Evolutionary conservation across 768 basidiomycete species (phyloP), one percentile per base, ranked within the genome.

Genomic region (Serendipita sp.): DNA sequence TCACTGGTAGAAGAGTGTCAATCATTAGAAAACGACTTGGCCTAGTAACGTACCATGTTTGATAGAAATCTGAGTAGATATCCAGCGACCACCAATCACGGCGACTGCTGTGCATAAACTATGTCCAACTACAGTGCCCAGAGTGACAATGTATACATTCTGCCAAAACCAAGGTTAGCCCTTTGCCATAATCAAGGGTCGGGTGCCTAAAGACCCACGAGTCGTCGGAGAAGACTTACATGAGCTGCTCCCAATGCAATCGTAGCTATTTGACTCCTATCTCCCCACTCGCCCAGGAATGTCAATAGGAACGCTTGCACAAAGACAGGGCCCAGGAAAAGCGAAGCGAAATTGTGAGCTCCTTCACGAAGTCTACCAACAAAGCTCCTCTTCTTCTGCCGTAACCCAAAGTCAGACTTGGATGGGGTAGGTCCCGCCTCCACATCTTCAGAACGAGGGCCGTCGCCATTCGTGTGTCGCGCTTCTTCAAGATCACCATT

Each of bases 241-340:
- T 99, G 92, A 23, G 94, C 90, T 27, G 94, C 94, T 1, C 89
- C 95, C 62, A 98, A 77, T 3, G 91, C 94, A 67, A 98, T 95
- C 1, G 96, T 98, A 1, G 96, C 88, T 69, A 98, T 91, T 76
- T 99, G 95, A 70, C 91, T 95, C 63, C 95, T 76, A 75, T 98
- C 96, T 0, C 96, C 95, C 96, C 96, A 98, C 75, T 99, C 96
- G 8, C 94, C 96, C n/a, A 99, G 78, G 75, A 97, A 97, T 0
- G 95, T 98, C 66, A 99, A 78, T 36, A 95, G 76, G 70, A 99
- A 97, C 0, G 91, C 84, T 73, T 99, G 93, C 2, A 93, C 92
- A 70, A 97, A 95, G 1, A 96, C 91, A 0, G 95, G 95, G 0
- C 90, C 92, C 18, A 97, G 75, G 68, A 94, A 73, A 16, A 93